Evolutionary conservation across 1,284 basidiomycete genomes (phyloP).

Genomic region (Tilletia walkeri): DNA sequence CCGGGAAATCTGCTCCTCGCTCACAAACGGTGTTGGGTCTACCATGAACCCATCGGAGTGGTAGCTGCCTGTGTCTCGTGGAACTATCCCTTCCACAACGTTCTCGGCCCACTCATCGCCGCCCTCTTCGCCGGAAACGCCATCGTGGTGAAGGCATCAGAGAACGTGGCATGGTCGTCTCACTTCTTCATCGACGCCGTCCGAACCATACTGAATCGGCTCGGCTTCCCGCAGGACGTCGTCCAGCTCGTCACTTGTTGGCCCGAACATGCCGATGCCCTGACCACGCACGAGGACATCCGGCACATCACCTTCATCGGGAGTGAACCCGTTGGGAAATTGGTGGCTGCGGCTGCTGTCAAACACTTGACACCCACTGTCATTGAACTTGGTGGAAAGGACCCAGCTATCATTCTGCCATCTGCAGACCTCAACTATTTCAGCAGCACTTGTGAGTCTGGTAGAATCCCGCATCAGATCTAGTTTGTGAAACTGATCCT

Average conservation of each 20-base stretch:
- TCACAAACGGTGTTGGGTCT: conserved; percentile 76
- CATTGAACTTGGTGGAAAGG: conserved; percentile 76
- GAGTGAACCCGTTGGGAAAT: conserved; percentile 80
- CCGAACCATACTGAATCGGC: conserved; percentile 59
- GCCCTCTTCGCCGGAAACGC: conserved; percentile 86
- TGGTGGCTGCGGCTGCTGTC: conserved; percentile 78
- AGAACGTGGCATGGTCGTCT: conserved; percentile 49
- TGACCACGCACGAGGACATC: conserved; percentile 77
- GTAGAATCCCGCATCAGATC: background rate
- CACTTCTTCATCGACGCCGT: conserved; percentile 63
- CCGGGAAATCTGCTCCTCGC: conserved; percentile 71
- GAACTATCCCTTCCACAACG: conserved; percentile 74
- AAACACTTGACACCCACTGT: conserved; percentile 82
- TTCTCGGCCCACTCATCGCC: conserved; percentile 86
- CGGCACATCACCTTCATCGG: conserved; percentile 81
- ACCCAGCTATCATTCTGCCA: conserved; percentile 61
- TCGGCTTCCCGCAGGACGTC: conserved; percentile 72
- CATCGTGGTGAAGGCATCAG: conserved; percentile 78
- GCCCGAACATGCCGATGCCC: conserved; percentile 76
- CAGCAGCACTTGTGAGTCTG: conserved; percentile 67
- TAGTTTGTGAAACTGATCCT: background rate
- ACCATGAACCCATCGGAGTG: conserved; percentile 89
- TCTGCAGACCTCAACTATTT: conserved; percentile 60
- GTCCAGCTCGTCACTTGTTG: conserved; percentile 70
- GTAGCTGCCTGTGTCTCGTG: conserved; percentile 90